These are phyloP conservation scores for Microcyclospora tardicrescens DNA, from an alignment of 2,329 filamentous ascomycete species.

Conservation along the genomic window DNA sequence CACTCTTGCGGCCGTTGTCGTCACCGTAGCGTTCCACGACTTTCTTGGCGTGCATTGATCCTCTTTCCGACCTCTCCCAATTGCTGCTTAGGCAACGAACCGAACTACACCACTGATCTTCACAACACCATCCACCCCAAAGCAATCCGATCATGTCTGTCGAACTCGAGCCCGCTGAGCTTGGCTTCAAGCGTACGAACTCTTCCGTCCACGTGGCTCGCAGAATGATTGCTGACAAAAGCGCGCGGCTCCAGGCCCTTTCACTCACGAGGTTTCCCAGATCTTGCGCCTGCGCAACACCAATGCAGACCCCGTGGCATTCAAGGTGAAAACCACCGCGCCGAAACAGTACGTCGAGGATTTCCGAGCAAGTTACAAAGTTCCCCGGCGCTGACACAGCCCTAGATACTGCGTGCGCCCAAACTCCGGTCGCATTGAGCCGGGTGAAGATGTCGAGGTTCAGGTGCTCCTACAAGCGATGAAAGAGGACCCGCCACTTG, in stretches of 20 bases:
- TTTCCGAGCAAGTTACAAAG: not conserved
- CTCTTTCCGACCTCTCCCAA: slow-evolving; percentile 1
- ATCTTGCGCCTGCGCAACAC: slow-evolving; percentile 46
- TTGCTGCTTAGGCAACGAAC: not conserved
- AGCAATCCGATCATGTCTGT: slow-evolving; percentile 61
- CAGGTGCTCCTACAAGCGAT: slow-evolving; percentile 96
- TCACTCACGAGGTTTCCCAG: slow-evolving; percentile 52
- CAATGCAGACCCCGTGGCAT: slow-evolving; percentile 46
- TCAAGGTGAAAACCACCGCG: slow-evolving; percentile 93
- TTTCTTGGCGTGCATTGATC: slow-evolving; percentile 1
- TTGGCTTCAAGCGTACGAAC: slow-evolving; percentile 79
- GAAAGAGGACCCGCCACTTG: slow-evolving; percentile 80
- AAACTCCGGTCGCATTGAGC: slow-evolving; percentile 91
- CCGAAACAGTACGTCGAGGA: slow-evolving; percentile 74
- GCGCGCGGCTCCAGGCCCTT: slow-evolving; percentile 38
- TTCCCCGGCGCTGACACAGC: not conserved
- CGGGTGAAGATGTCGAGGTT: slow-evolving; percentile 80
- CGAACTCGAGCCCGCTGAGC: slow-evolving; percentile 80
- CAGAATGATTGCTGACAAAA: slow-evolving; percentile 6
- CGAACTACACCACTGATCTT: not conserved
- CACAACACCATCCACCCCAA: not conserved
- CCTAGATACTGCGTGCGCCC: slow-evolving; percentile 89
- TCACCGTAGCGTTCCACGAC: not conserved
- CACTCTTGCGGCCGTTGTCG: not conserved
- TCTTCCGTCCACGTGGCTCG: not conserved